Conservation (phyloP, 441 rosid genomes). For the Mallotus japonicus region DNA sequence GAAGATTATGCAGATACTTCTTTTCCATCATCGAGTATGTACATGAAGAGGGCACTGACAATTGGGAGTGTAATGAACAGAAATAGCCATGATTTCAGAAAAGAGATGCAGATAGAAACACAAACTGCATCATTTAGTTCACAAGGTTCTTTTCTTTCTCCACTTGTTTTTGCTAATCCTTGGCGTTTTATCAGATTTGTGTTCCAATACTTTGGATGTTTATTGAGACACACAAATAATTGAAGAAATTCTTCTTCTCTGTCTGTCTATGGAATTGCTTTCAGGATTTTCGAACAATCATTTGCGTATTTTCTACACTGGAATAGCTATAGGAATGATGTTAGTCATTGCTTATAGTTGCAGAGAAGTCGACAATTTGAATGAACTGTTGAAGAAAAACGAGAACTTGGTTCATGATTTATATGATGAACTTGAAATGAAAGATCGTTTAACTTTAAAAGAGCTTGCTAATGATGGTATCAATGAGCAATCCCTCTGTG, state of each 20-base stretch:
- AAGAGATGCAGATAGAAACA: background rate
- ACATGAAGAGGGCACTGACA: slow-evolving; percentile 21
- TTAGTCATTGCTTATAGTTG: slow-evolving; percentile 11
- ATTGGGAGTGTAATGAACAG: slow-evolving; percentile 24
- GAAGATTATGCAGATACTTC: slow-evolving; percentile 20
- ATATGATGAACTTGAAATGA: slow-evolving; percentile 40
- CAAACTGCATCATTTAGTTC: background rate
- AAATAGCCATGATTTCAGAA: slow-evolving; percentile 1
- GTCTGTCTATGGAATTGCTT: background rate
- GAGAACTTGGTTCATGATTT: slow-evolving; percentile 34
- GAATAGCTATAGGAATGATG: slow-evolving; percentile 27
- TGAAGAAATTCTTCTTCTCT: background rate
- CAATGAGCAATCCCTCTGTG: background rate
- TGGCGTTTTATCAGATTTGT: background rate
- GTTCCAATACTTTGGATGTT: background rate
- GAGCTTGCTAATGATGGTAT: slow-evolving; percentile 14
- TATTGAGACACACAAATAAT: background rate
- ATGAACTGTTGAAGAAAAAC: slow-evolving; percentile 27
- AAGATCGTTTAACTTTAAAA: slow-evolving; percentile 26
- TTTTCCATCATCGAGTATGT: background rate
- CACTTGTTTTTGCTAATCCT: background rate
- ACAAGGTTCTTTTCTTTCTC: slow-evolving; percentile 21
- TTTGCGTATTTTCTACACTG: slow-evolving; percentile 25
- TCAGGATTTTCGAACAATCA: slow-evolving; percentile 27
- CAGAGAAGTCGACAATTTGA: slow-evolving; percentile 28